A percentile compares a stretch with the other conserved stretches of the same genome.
These are phyloP conservation scores for Fusarium sp. DNA, from an alignment of 2,329 filamentous ascomycete genomes.

Conservation along the genomic window DNA sequence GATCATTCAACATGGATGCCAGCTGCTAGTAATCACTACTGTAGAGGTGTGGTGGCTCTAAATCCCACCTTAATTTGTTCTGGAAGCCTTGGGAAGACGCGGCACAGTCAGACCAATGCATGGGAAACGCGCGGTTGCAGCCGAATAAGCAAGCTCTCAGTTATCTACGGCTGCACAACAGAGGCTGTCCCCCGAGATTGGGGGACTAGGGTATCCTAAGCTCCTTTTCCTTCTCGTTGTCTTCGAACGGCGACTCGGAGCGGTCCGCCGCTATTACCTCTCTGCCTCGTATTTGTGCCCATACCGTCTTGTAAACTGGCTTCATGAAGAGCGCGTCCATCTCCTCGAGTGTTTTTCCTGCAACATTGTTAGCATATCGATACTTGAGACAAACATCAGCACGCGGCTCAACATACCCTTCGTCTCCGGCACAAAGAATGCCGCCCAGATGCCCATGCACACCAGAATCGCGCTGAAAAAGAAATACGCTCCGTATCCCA, in stretches of 20 bases:
- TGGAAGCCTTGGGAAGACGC: constrained; percentile 18
- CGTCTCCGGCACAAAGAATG: constrained; percentile 68
- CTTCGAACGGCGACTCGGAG: constrained; percentile 42
- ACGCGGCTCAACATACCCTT: constrained; percentile 55
- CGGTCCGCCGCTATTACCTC: constrained; percentile 36
- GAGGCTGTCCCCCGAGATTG: constrained; percentile 8
- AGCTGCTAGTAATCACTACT: not conserved
- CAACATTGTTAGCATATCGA: constrained; percentile 12
- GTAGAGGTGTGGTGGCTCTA: constrained; percentile 1
- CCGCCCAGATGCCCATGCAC: constrained; percentile 62
- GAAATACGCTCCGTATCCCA: constrained; percentile 67
- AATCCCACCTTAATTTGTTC: constrained; percentile 15
- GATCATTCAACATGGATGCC: not conserved
- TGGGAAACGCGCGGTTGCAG: constrained; percentile 13
- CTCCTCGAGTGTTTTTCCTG: constrained; percentile 62
- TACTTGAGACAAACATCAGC: not conserved
- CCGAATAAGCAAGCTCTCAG: constrained; percentile 25
- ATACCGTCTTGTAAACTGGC: constrained; percentile 53
- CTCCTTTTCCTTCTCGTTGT: constrained; percentile 39
- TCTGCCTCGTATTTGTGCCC: constrained; percentile 47
- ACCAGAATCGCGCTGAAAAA: constrained; percentile 66
- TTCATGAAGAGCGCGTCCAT: constrained; percentile 58
- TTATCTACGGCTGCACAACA: constrained; percentile 30
- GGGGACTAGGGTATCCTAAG: constrained; percentile 39
- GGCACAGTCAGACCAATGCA: constrained; percentile 17